Base-by-base conservation (phyloP, 331 rosid species). In the Prunus yedoensis region DNA sequence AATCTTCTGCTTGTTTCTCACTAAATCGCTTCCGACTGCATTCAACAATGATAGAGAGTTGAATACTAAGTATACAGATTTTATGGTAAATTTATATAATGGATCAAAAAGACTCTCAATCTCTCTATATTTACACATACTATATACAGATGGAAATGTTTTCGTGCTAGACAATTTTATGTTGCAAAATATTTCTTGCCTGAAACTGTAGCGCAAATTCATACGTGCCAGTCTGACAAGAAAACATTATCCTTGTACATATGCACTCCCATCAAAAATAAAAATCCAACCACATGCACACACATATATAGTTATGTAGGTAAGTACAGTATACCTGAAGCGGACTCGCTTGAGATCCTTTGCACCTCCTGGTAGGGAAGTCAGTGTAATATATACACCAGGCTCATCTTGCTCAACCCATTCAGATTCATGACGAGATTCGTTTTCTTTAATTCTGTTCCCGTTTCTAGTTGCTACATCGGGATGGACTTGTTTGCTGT, bases 321-420 rank as follows among this genome's bases (percentile, higher is more conserved):
- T 4, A 71, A 5, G 46, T 18, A 46, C 75, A 32, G 23, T 63
- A 67, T 87, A 94, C 99, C 99, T 94, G 93, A 94, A 95, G 60
- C 99, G 97, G 83, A 95, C 97, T 80, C 99, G 91, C 84, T 95
- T 95, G 58, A 95, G 94, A 85, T 89, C 97, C 84, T 84, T 90
- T 77, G 74, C 88, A 70, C 97, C 99, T 74, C 97, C 99, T 17
- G 96, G 96, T 52, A 90, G 90, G 84, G 97, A 85, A 68, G 97
- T 87, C 68, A 95, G 97, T 45, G 99, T 92, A 73, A 95, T 95
- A 80, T 89, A 95, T 53, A 95, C 99, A 71, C 99, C 99, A 32
- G 99, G 87, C 82, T 95, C 97, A 71, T 89, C 97, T 84, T 95
- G 99, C 88, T 92, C 97, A 20, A 92, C 96, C 97, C 97, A 88